A percentile compares a stretch with the other conserved stretches of the same genome.
phyloP scores from a whole-genome alignment of 768 basidiomycete genomes.

The Trametes coccinea region DNA sequence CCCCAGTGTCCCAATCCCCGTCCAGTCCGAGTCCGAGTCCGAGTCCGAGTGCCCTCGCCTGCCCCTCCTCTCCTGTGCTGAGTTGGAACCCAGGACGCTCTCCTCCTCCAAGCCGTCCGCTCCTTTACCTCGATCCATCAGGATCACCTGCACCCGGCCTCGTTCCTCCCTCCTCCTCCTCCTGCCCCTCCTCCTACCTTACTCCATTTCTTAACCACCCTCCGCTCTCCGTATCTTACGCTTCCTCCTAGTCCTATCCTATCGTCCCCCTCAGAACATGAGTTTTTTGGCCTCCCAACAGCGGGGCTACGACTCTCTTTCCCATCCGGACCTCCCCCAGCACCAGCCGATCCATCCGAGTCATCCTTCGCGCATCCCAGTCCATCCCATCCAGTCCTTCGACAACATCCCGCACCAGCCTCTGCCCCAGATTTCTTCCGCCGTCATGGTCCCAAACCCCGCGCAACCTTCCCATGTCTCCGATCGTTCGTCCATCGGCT shows the following conservation, averaged over 20 bases:
- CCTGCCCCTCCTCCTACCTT: conserved; percentile 17
- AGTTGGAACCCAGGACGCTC: conserved; percentile 20
- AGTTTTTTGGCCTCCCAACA: conserved; percentile 35
- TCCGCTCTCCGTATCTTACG: conserved; percentile 12
- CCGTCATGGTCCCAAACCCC: conserved; percentile 17
- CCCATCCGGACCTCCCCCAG: conserved; percentile 29
- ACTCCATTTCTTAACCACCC: conserved; percentile 18
- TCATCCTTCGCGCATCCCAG: conserved; percentile 23
- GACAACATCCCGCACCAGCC: conserved; percentile 37
- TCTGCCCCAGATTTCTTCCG: conserved; percentile 32
- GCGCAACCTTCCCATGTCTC: conserved; percentile 28
- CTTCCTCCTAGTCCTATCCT: conserved; percentile 20
- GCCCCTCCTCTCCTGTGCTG: conserved; percentile 18
- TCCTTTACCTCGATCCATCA: conserved; percentile 25
- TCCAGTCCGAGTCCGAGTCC: neutral
- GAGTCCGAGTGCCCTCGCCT: conserved; percentile 23
- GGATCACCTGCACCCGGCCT: conserved; percentile 17
- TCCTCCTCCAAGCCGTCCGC: conserved; percentile 18
- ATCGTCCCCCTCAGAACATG: conserved; percentile 26
- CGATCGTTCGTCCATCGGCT: conserved; percentile 38
- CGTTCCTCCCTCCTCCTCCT: conserved; percentile 3
- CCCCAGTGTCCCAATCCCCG: neutral
- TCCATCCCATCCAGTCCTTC: conserved; percentile 34
- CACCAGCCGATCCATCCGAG: conserved; percentile 20
- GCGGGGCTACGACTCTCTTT: conserved; percentile 32